A percentile compares a stretch with the other conserved stretches of the same genome.
Conservation (phyloP, 306 rosid genomes). For the Citrullus colocynthis region DNA sequence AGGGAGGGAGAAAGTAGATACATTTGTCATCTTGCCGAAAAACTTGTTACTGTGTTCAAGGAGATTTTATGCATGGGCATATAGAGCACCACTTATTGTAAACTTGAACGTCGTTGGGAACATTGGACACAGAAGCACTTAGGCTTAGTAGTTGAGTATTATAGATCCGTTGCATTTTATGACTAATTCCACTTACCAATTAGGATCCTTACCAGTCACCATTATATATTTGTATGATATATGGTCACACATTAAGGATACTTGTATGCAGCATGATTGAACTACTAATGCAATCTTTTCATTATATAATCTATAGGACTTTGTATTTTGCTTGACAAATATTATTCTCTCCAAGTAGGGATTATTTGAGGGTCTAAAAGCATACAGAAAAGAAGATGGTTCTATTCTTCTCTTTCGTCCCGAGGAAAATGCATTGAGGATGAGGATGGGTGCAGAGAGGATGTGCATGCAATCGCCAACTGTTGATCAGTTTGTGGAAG, state of each 20-base stretch:
- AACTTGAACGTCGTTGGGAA: not conserved
- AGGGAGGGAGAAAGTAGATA: not conserved
- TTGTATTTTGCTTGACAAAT: conserved; percentile 3
- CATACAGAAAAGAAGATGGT: conserved; percentile 68
- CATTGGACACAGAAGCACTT: not conserved
- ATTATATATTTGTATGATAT: not conserved
- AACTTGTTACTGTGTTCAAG: not conserved
- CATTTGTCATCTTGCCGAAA: not conserved
- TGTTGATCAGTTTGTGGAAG: conserved; percentile 77
- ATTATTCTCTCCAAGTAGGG: conserved; percentile 38
- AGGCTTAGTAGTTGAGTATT: not conserved
- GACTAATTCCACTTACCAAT: not conserved
- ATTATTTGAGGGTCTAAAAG: conserved; percentile 91
- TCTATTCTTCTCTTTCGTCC: conserved; percentile 82
- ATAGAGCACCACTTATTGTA: not conserved
- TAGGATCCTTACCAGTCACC: not conserved
- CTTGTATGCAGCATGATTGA: not conserved
- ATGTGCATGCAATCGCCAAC: conserved; percentile 97
- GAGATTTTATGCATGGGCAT: not conserved
- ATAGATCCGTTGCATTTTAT: not conserved
- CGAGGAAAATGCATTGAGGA: conserved; percentile 70
- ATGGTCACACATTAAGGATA: not conserved
- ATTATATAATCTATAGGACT: not conserved
- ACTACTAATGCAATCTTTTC: not conserved
- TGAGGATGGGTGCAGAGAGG: conserved; percentile 80